Evolutionary conservation across 2,329 filamentous ascomycete species (phyloP).

Genomic region (Cercospora sp.): DNA sequence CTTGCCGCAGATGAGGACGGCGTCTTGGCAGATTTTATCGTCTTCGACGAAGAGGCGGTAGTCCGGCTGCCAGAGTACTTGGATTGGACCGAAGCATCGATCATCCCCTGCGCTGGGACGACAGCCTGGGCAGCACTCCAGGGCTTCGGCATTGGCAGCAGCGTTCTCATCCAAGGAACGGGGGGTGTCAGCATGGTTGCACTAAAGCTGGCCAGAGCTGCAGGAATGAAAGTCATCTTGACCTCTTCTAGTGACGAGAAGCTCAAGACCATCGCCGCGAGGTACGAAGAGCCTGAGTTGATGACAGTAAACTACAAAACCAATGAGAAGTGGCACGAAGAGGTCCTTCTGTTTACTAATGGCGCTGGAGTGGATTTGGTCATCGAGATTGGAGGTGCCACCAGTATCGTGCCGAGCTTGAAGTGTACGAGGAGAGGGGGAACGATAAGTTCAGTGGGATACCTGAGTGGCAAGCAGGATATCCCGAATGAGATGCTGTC

Average conservation of each 20-base stretch:
- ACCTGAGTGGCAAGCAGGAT: conserved; percentile 18
- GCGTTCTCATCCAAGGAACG: not conserved
- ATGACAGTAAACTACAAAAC: not conserved
- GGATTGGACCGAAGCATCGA: conserved; percentile 55
- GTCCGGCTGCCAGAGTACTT: conserved; percentile 58
- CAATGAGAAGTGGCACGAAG: not conserved
- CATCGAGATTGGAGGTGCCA: not conserved
- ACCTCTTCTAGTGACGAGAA: not conserved
- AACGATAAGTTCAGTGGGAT: conserved; percentile 18
- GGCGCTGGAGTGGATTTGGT: not conserved
- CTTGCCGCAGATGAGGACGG: conserved; percentile 57
- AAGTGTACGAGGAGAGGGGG: not conserved
- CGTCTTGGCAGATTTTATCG: conserved; percentile 58
- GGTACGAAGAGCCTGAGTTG: not conserved
- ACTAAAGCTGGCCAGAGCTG: not conserved
- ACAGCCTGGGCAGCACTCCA: not conserved
- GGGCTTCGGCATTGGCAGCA: not conserved
- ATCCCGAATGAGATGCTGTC: conserved; percentile 18
- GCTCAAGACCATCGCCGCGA: not conserved
- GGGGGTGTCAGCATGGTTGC: not conserved
- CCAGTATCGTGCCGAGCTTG: not conserved
- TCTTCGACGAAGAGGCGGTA: conserved; percentile 53
- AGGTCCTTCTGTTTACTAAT: not conserved
- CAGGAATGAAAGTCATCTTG: not conserved
- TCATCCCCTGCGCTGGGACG: not conserved